A percentile compares a stretch with the other conserved stretches of the same genome.
These are phyloP conservation scores for Brasenia schreberi DNA, from an alignment of 164 flowering plant genomes.

Conservation along the genomic window DNA sequence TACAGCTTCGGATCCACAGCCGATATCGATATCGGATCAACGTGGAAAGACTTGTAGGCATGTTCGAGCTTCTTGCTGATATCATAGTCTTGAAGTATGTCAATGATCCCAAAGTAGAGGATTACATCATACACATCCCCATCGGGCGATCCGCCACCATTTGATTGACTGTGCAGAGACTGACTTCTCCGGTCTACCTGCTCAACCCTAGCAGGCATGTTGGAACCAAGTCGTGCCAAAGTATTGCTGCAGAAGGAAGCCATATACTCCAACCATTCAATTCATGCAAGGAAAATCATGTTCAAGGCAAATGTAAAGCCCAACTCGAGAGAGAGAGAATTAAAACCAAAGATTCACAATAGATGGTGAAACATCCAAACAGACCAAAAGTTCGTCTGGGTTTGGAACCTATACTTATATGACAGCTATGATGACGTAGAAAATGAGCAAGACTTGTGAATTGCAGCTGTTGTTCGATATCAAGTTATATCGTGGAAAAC, in stretches of 20 bases:
- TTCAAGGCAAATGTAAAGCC: too few species aligned
- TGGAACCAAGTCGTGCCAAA: constrained; percentile 19
- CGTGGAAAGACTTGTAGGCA: constrained; percentile 83
- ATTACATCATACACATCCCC: constrained; percentile 17
- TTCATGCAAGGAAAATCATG: too few species aligned
- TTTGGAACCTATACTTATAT: too few species aligned
- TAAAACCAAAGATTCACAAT: too few species aligned
- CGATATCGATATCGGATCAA: constrained; percentile 64
- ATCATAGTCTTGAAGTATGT: constrained; percentile 43
- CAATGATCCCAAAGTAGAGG: constrained; percentile 16
- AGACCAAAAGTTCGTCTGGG: too few species aligned
- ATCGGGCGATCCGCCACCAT: constrained; percentile 10
- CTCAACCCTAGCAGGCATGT: constrained; percentile 34
- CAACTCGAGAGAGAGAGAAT: too few species aligned
- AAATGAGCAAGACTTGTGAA: too few species aligned
- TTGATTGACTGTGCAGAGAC: constrained; percentile 8
- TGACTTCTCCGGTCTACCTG: constrained; percentile 12
- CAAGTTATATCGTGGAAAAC: too few species aligned
- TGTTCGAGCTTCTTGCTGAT: constrained; percentile 52
- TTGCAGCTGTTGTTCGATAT: too few species aligned
- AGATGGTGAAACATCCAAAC: too few species aligned
- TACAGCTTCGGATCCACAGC: constrained; percentile 89
- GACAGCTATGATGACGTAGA: too few species aligned
- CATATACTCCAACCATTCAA: too few species aligned
- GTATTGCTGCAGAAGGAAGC: constrained; percentile 16